A percentile compares a stretch with the other conserved stretches of the same genome.
phyloP scores from a whole-genome alignment of 768 basidiomycete species.

The Flagelloscypha sp. region DNA sequence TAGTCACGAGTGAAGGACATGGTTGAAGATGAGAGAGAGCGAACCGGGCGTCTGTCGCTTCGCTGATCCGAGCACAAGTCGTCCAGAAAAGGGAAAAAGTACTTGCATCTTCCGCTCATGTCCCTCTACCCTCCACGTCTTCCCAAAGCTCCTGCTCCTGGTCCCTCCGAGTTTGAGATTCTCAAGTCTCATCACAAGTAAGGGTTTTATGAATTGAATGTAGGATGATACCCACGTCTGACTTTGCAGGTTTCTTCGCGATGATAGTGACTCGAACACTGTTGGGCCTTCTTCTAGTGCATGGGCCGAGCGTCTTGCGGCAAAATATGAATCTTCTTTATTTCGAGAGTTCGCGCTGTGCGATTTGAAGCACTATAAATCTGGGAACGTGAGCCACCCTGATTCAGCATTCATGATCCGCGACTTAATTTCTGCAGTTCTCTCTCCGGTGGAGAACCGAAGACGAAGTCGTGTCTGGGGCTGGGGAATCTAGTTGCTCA shows the following conservation, averaged over 20 bases:
- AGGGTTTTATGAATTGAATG: slow-evolving; percentile 4
- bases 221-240: neutral
- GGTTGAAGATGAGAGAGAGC: too few relatives aligned
- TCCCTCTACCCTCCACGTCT: too few relatives aligned
- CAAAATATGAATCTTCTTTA: slow-evolving; percentile 80
- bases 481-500: slow-evolving; percentile 83
- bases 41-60: too few relatives aligned
- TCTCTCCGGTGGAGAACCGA: slow-evolving; percentile 93
- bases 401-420: neutral
- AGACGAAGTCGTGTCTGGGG: slow-evolving; percentile 75
- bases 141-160: neutral
- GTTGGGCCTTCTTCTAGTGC: slow-evolving; percentile 27
- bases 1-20: too few relatives aligned
- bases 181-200: slow-evolving; percentile 67
- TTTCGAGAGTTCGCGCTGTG: slow-evolving; percentile 91
- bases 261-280: slow-evolving; percentile 38
- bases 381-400: slow-evolving; percentile 60
- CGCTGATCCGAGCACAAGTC: too few relatives aligned
- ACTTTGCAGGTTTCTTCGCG: slow-evolving; percentile 62
- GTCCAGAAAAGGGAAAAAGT: too few relatives aligned
- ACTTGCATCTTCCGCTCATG: too few relatives aligned
- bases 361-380: slow-evolving; percentile 94
- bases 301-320: slow-evolving; percentile 87
- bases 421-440: slow-evolving; percentile 41
- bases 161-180: slow-evolving; percentile 69